Evolutionary conservation across 1,284 basidiomycete genomes (phyloP), one percentile per base, ranked within the genome.

Genomic region (Cutaneotrichosporon cavernicola): DNA sequence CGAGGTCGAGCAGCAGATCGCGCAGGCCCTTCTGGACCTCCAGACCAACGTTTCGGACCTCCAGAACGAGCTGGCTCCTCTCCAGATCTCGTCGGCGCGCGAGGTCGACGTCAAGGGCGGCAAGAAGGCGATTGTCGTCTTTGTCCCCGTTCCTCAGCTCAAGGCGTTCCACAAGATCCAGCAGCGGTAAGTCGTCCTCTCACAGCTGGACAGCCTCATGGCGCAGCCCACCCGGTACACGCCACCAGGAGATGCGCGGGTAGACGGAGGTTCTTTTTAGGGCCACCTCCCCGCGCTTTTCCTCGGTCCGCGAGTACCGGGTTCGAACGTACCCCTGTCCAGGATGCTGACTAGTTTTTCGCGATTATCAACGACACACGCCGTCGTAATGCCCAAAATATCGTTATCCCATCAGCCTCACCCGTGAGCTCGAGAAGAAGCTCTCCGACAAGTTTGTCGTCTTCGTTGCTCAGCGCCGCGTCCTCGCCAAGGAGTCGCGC

Each of bases 81-180:
- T 99, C 71, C 94, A 98, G 82, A 97, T 99, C 84, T 96, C 93
- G 73, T 91, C 95, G 73, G 97, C 96, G 69, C 92, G 92, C 79
- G 97, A 99, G 85, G 90, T 99, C 76, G 97, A 99, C 81, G 96
- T 99, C 76, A 94, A 95, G 80, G 97, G 96, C 74, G 94, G 93
- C 79, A 98, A 97, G 87, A 99, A 98, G 86, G 97, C 97, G 61
- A 96, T 99, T 76, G 93, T 99, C 72, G 85, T 99, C 83, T 99
- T 99, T 78, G 95, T 99, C 65, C 97, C 97, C 70, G 90, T 97
- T 66, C 94, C 96, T 74, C 92, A 96, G 84, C 83, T 97, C 83
- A 98, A 97, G 86, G 97, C 96, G 52, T 99, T 96, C 90, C 92
- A 91, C 86, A 99, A 97, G 85, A 86, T 99, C 76, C 97, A 99